Conservation (phyloP, 192 early-diverging fungal species). For the Oehlia diaphana region DNA sequence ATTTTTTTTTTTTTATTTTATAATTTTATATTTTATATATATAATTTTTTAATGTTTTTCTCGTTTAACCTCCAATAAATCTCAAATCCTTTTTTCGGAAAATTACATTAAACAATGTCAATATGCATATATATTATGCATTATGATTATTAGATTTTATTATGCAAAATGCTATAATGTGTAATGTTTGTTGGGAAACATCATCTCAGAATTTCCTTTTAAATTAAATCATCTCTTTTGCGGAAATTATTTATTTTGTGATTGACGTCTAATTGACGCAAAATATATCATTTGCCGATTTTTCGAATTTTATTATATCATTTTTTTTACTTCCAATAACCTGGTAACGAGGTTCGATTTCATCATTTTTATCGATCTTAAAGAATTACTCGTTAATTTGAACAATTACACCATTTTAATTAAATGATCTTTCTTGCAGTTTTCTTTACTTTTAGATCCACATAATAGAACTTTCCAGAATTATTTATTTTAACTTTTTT, state of each 20-base stretch:
- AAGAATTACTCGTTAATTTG: too few relatives aligned
- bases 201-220: not conserved
- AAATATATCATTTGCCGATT: too few relatives aligned
- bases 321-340: too few relatives aligned
- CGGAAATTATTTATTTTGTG: not conserved
- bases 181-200: not conserved
- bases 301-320: not conserved
- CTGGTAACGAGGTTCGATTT: too few relatives aligned
- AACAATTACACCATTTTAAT: not conserved
- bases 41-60: too few relatives aligned
- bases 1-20: too few relatives aligned
- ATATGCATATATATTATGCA: not conserved
- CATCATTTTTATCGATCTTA: too few relatives aligned
- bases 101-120: not conserved
- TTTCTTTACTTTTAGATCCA: not conserved
- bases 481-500: too few relatives aligned
- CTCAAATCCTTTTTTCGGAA: not conserved
- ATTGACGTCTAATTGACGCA: not conserved
- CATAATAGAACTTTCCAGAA: not conserved
- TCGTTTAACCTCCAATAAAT: too few relatives aligned
- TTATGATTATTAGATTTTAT: not conserved
- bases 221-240: not conserved
- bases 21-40: too few relatives aligned
- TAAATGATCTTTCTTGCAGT: not conserved
- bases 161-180: not conserved